These are phyloP conservation scores for Pythium biforme DNA, from an alignment of 352 stramenopile genomes.

Conservation along the genomic window DNA sequence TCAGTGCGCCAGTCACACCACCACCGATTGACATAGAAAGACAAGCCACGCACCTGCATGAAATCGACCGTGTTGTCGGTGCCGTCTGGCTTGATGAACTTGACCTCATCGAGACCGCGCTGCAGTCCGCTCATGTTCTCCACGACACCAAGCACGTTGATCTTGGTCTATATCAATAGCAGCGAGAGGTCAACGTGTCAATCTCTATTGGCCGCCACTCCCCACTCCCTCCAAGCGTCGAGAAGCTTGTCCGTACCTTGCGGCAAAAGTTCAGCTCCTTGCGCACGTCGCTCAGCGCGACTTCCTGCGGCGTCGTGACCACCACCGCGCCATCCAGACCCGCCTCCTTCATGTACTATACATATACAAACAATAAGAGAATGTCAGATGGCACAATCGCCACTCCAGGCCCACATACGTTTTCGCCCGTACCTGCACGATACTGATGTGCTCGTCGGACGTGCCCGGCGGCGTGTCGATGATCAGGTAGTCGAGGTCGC, in stretches of 20 bases:
- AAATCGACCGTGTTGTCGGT: constrained; percentile 60
- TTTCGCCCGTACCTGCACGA: constrained; percentile 87
- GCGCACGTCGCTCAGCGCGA: constrained; percentile 98
- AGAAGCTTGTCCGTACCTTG: no score
- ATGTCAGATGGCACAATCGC: no score
- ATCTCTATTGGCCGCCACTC: no score
- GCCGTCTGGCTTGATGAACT: constrained; percentile 58
- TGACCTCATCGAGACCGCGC: constrained; percentile 71
- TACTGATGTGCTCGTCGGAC: constrained; percentile 99
- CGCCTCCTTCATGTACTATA: constrained; percentile 96
- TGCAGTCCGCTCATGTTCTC: constrained; percentile 99
- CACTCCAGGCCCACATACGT: no score
- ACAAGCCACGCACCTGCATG: constrained; percentile 42
- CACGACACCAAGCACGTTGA: constrained; percentile 89
- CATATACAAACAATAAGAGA: neutral
- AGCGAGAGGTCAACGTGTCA: no score
- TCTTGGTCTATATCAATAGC: constrained; percentile 47
- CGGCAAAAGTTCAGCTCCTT: constrained; percentile 99
- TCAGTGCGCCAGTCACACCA: no score
- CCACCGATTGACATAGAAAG: neutral
- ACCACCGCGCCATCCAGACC: constrained; percentile 95
- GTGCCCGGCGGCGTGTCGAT: constrained; percentile 99
- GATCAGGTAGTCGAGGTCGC: constrained; percentile 99
- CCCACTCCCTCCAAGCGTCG: no score
- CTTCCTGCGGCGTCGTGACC: constrained; percentile 99